Percentiles rank a stretch among this genome's conserved stretches.
phyloP scores from a whole-genome alignment of 2,329 filamentous ascomycete genomes.

The Seiridium unicorne region DNA sequence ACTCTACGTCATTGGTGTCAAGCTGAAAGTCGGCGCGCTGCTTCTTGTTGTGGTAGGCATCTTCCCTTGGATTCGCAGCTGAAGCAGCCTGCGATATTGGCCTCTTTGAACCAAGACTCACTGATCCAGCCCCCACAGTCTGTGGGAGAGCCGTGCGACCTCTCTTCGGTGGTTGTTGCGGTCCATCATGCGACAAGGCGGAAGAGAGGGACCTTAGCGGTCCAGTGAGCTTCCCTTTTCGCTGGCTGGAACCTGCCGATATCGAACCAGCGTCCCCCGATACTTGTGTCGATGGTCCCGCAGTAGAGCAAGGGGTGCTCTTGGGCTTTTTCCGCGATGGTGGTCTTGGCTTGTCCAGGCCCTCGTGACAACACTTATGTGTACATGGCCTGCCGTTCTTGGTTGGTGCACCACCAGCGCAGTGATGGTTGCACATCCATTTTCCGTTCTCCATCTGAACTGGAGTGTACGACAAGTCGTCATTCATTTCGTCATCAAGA shows the following conservation, averaged over 20 bases:
- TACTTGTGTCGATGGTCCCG: no score
- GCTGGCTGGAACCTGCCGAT: no score
- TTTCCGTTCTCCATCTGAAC: slow-evolving; percentile 64
- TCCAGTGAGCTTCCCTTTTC: no score
- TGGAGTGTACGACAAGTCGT: slow-evolving; percentile 29
- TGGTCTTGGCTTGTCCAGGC: slow-evolving; percentile 61
- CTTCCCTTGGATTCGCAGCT: neutral
- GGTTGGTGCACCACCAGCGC: slow-evolving; percentile 39
- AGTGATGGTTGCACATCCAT: slow-evolving; percentile 72
- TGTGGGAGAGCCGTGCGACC: no score
- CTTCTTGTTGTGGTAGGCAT: neutral
- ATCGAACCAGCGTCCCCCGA: no score
- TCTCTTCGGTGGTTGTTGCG: no score
- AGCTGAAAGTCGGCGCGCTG: neutral
- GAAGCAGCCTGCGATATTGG: neutral
- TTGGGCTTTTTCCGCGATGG: slow-evolving; percentile 26
- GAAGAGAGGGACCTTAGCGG: no score
- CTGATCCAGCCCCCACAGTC: no score
- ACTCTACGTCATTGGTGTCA: slow-evolving; percentile 19
- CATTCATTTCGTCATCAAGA: neutral
- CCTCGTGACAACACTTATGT: slow-evolving; percentile 71
- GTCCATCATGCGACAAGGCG: neutral
- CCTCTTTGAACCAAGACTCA: neutral
- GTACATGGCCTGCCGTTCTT: slow-evolving; percentile 53
- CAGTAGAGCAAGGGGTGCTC: no score